phyloP scores from a whole-genome alignment of 768 basidiomycete species.

The Holtermannia corniformis region DNA sequence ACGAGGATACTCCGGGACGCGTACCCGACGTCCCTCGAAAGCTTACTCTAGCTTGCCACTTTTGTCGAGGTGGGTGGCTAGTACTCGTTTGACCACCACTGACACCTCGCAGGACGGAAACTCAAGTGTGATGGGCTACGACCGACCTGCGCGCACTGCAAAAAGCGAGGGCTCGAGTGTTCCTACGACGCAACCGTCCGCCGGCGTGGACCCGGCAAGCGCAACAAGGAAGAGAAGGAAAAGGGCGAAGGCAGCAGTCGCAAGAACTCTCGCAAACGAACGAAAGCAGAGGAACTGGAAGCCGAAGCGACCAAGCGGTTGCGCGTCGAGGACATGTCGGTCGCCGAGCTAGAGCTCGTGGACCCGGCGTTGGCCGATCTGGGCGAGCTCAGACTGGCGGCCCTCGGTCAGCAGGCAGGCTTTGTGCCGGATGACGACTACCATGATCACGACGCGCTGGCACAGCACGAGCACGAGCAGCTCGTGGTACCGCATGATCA shows the following conservation, averaged over 20 bases:
- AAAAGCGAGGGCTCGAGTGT: slow-evolving; percentile 31
- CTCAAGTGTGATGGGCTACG: slow-evolving; percentile 41
- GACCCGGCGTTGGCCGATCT: background rate
- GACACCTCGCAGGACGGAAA: slow-evolving; percentile 31
- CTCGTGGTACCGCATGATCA: background rate
- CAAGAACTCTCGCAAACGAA: background rate
- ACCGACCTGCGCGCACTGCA: slow-evolving; percentile 39
- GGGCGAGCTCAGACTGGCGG: background rate
- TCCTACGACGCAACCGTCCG: slow-evolving; percentile 39
- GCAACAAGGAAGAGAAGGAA: slow-evolving; percentile 27
- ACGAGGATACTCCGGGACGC: slow-evolving; percentile 5
- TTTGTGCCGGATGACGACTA: background rate
- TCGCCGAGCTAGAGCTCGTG: background rate
- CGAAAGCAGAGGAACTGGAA: background rate
- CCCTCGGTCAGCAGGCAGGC: background rate
- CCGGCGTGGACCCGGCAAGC: slow-evolving; percentile 42
- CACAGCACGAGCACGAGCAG: background rate
- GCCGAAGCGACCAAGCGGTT: background rate
- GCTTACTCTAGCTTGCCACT: slow-evolving; percentile 41
- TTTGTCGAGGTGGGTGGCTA: slow-evolving; percentile 41
- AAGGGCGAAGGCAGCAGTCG: background rate
- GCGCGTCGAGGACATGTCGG: background rate
- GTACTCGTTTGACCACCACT: slow-evolving; percentile 39
- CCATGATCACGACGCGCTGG: background rate
- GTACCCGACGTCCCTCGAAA: slow-evolving; percentile 10